Evolutionary conservation across 2,329 filamentous ascomycete species (phyloP).

Genomic region (Leptosphaerulina australis): DNA sequence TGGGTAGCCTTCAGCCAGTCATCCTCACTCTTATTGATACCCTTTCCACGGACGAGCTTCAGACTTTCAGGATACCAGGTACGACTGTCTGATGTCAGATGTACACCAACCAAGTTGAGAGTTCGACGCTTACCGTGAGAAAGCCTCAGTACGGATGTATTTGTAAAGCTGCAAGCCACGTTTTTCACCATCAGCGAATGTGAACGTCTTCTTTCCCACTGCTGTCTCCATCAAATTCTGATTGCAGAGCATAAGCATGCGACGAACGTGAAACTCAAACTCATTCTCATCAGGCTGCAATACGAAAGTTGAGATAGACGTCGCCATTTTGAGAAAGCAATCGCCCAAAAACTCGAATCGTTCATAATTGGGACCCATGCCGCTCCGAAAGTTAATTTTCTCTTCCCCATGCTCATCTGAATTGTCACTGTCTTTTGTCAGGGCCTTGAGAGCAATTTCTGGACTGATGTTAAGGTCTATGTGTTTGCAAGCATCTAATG

Average conservation of each 20-base stretch:
- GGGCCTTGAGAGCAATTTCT: constrained; percentile 78
- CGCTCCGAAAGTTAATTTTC: constrained; percentile 75
- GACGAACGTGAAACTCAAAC: constrained; percentile 84
- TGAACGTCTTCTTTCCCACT: constrained; percentile 44
- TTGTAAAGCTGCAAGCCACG: constrained; percentile 65
- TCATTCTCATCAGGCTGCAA: constrained; percentile 79
- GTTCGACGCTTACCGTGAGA: constrained; percentile 64
- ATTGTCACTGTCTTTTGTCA: constrained; percentile 92
- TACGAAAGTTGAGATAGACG: constrained; percentile 84
- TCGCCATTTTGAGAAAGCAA: constrained; percentile 93
- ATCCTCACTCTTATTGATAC: constrained; percentile 56
- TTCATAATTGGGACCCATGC: constrained; percentile 96
- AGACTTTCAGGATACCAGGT: constrained; percentile 88
- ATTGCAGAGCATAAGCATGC: constrained; percentile 92
- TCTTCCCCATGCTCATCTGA: constrained; percentile 72
- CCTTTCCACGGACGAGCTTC: constrained; percentile 74
- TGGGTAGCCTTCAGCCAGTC: constrained; percentile 62
- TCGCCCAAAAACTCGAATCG: constrained; percentile 92
- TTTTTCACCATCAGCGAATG: constrained; percentile 46
- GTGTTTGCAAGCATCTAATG: constrained; percentile 72
- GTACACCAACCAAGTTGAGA: background rate
- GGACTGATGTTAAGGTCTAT: constrained; percentile 70
- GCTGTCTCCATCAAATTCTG: constrained; percentile 84
- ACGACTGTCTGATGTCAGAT: constrained; percentile 56
- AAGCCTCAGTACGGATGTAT: constrained; percentile 81